phyloP scores from a whole-genome alignment of 1,284 basidiomycete genomes.

The Trichosporon ovoides region DNA sequence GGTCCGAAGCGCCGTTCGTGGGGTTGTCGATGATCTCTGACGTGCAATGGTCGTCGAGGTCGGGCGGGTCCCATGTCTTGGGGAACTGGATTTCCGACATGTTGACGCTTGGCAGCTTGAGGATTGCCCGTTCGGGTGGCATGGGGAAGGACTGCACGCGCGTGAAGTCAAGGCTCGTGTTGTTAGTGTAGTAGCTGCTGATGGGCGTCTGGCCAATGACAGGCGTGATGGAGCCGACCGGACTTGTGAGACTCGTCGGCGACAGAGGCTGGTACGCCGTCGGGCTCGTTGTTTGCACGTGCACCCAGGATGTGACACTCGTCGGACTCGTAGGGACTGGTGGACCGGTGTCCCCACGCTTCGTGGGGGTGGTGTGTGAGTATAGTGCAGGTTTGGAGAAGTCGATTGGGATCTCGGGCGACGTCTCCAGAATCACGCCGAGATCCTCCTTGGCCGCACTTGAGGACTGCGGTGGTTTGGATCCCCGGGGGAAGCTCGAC shows the following conservation, averaged over 20 bases:
- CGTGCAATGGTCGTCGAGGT: background rate
- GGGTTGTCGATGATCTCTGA: background rate
- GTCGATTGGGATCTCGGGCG: background rate
- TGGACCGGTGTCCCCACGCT: background rate
- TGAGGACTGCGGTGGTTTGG: background rate
- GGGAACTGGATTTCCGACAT: background rate
- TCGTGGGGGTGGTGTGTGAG: background rate
- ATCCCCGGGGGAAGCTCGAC: background rate
- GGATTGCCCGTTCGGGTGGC: background rate
- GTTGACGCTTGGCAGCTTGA: background rate
- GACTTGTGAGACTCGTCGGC: background rate
- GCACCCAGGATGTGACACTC: background rate
- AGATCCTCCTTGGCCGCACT: background rate
- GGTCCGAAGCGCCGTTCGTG: background rate
- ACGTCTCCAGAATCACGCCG: background rate
- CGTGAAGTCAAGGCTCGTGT: background rate
- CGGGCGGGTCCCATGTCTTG: background rate
- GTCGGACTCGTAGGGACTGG: background rate
- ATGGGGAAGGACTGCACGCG: background rate
- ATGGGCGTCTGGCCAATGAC: background rate
- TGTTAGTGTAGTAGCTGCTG: constrained; percentile 3
- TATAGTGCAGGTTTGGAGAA: background rate
- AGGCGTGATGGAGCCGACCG: background rate
- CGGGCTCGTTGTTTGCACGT: background rate
- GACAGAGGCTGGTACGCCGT: background rate